These are phyloP conservation scores for Saururus chinensis DNA, from an alignment of 164 flowering plant species.

Conservation along the genomic window DNA sequence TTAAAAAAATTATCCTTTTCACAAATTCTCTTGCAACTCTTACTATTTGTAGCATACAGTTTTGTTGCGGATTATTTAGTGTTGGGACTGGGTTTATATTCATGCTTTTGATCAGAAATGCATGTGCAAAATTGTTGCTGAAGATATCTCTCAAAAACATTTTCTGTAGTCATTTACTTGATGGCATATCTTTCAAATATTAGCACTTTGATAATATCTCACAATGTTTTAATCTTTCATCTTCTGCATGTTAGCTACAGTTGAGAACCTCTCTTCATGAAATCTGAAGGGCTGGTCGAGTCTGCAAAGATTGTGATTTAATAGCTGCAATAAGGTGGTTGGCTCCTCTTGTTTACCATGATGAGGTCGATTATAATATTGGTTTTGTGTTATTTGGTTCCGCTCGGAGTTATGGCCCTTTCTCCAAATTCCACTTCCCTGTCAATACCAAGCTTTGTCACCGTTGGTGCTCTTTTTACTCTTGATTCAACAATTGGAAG, in stretches of 20 bases:
- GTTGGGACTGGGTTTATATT: too few relatives aligned
- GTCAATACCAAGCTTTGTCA: constrained; percentile 35
- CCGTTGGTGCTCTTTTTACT: constrained; percentile 59
- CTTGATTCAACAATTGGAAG: constrained; percentile 54
- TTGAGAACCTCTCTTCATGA: background rate
- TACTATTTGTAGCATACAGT: too few relatives aligned
- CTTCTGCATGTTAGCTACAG: background rate
- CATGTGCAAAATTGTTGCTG: too few relatives aligned
- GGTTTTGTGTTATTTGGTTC: constrained; percentile 14
- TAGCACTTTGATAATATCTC: background rate
- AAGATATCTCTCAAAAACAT: too few relatives aligned
- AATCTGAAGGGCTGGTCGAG: background rate
- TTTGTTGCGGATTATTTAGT: too few relatives aligned
- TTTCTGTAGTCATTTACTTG: too few relatives aligned
- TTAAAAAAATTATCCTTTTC: too few relatives aligned
- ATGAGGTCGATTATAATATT: constrained; percentile 9
- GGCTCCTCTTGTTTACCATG: background rate
- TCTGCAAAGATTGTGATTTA: constrained; percentile 7
- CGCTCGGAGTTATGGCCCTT: constrained; percentile 16
- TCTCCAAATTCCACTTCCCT: constrained; percentile 17
- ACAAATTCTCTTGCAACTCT: too few relatives aligned
- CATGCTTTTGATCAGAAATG: too few relatives aligned
- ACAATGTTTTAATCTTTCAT: background rate
- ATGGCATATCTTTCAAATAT: too few relatives aligned
- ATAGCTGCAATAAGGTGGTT: constrained; percentile 8